phyloP scores from a whole-genome alignment of 768 basidiomycete species.

The Mycena floridula region DNA sequence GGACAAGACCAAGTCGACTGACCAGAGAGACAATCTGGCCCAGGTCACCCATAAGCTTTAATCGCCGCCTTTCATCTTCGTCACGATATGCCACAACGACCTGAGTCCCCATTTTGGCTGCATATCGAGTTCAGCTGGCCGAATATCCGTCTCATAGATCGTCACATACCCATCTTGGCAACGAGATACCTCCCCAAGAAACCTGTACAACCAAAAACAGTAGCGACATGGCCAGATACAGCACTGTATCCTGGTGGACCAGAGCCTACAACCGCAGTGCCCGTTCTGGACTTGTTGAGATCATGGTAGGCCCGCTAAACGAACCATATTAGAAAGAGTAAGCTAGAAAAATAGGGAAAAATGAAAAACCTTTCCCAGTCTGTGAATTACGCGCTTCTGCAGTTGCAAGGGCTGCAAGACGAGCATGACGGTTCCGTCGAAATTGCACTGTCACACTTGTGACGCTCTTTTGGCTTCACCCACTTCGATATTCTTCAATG shows the following conservation, averaged over 20 bases:
- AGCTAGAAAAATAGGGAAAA: slow-evolving; percentile 1
- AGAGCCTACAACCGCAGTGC: slow-evolving; percentile 49
- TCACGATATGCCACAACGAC: slow-evolving; percentile 95
- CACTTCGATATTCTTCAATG: slow-evolving; percentile 53
- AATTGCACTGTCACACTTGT: not conserved
- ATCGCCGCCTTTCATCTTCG: slow-evolving; percentile 83
- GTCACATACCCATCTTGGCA: slow-evolving; percentile 76
- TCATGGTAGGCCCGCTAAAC: slow-evolving; percentile 73
- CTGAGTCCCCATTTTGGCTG: slow-evolving; percentile 88
- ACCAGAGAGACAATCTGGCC: slow-evolving; percentile 97
- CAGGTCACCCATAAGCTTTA: slow-evolving; percentile 93
- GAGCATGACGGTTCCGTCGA: slow-evolving; percentile 28
- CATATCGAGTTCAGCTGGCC: slow-evolving; percentile 1
- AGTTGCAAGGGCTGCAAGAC: slow-evolving; percentile 42
- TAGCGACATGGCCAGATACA: slow-evolving; percentile 85
- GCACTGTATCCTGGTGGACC: slow-evolving; percentile 85
- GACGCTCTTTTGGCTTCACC: no score
- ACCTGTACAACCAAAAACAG: slow-evolving; percentile 95
- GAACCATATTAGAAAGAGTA: slow-evolving; percentile 6
- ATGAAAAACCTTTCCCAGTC: slow-evolving; percentile 37
- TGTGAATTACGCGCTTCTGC: slow-evolving; percentile 43
- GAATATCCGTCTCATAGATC: not conserved
- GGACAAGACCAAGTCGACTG: slow-evolving; percentile 1
- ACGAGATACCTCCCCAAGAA: slow-evolving; percentile 94
- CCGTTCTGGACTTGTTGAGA: slow-evolving; percentile 49